Conservation (phyloP, 2,329 filamentous ascomycete species). For the Mycosphaerella sp. region DNA sequence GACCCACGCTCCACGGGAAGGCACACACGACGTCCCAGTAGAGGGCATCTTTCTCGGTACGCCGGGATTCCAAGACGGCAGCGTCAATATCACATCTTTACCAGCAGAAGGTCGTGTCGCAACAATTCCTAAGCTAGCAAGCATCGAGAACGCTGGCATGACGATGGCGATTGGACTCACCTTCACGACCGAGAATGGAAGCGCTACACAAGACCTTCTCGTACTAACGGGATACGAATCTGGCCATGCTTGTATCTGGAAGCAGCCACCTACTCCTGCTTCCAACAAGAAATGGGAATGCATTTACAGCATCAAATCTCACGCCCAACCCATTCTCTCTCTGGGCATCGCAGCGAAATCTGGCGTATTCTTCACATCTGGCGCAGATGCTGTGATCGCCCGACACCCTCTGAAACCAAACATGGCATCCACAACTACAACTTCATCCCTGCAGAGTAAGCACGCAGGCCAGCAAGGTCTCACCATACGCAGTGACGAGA, state of each 20-base stretch:
- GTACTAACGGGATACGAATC: conserved; percentile 80
- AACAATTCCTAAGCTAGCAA: conserved; percentile 47
- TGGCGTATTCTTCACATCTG: conserved; percentile 67
- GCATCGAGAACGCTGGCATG: conserved; percentile 61
- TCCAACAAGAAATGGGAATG: conserved; percentile 47
- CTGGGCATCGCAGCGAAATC: conserved; percentile 36
- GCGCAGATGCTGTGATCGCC: conserved; percentile 71
- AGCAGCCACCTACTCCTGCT: conserved; percentile 31
- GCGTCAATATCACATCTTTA: conserved; percentile 76
- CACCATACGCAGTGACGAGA: conserved; percentile 68
- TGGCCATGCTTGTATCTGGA: conserved; percentile 60
- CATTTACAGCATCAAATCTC: conserved; percentile 60
- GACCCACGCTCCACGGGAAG: conserved; percentile 36
- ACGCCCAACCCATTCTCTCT: conserved; percentile 77
- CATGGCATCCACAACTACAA: conserved; percentile 29
- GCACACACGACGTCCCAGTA: conserved; percentile 15
- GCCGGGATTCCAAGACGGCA: conserved; percentile 50
- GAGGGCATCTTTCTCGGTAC: conserved; percentile 63
- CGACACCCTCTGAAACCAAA: conserved; percentile 58
- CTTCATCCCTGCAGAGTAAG: conserved; percentile 59
- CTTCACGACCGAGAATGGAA: conserved; percentile 39
- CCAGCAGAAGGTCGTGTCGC: conserved; percentile 67
- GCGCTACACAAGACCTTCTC: conserved; percentile 44
- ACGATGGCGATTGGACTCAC: conserved; percentile 66
- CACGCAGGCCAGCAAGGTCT: conserved; percentile 87